Base-by-base conservation (phyloP, 2,329 filamentous ascomycete genomes). In the Colletotrichum sp. region DNA sequence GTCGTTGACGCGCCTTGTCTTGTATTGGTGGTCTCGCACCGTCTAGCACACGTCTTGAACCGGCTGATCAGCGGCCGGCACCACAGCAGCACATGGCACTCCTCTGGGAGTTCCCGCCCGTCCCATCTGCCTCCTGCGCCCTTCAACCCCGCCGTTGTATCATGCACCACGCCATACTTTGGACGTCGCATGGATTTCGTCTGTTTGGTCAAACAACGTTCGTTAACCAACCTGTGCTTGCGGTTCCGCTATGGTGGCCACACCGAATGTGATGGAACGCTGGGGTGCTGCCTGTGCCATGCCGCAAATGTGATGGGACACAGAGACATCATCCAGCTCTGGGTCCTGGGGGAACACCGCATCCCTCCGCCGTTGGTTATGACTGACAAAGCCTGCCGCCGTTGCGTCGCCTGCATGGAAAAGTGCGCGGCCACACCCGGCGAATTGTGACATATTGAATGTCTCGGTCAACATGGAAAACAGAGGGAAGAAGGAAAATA, bases 71-170 rank as follows among this genome's bases (percentile, higher is more conserved):
- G 39, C 39, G 39, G 18, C 39, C 72, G 63, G 72, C 55, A 60
- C 28, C 24, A 68, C 72, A 71, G 34, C 28, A 68, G 55, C 70
- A 73, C 73, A 73, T 76, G 64, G 70, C 69, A 64, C 64, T 28
- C 32, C 70, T 69, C 70, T 73, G 73, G 73, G 73, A 73, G 64
- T 36, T 76, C 73, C 73, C 73, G 73, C 73, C 70, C 73, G 73
- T 76, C 73, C 70, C 73, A 76, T 76, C 70, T 76, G 59, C 64
- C 30, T 63, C 55, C 64, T 49, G 65, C 59, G 55, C 30, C 39
- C 44, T 44, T 69, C 59, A 64, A 64, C 62, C 72, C 73, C 32
- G 70, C 64, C n/a, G 57, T 60, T 73, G 73, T 76, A 63, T 75
- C 69, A 72, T 72, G 69, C 72, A 67, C 26, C 62, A 63, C 55